phyloP scores from a whole-genome alignment of 352 stramenopile species.

The Phytopythium aichiense region DNA sequence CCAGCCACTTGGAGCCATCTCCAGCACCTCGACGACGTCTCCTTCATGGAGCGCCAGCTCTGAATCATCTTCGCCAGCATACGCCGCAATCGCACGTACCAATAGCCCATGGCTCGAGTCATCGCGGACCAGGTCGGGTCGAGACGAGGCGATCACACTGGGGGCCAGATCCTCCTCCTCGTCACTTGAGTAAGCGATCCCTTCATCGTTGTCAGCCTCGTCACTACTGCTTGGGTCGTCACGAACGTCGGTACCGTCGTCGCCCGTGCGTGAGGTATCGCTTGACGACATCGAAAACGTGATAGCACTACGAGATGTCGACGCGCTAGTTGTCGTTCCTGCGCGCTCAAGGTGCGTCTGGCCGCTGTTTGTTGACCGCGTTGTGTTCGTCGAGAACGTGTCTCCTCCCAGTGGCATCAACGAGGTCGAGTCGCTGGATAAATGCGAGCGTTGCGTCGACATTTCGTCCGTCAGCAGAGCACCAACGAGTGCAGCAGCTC shows the following conservation, averaged over 20 bases:
- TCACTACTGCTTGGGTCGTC: neutral
- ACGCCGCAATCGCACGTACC: slow-evolving; percentile 33
- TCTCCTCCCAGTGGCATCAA: neutral
- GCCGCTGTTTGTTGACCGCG: neutral
- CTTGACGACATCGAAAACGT: neutral
- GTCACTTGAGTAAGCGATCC: slow-evolving; percentile 14
- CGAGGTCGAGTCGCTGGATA: neutral
- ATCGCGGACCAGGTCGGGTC: neutral
- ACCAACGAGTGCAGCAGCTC: slow-evolving; percentile 1
- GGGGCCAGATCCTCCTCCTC: slow-evolving; percentile 7
- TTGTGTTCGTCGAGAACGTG: neutral
- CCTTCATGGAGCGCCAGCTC: slow-evolving; percentile 27
- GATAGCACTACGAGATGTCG: neutral
- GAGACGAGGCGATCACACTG: neutral
- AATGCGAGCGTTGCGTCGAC: neutral
- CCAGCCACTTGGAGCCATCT: slow-evolving; percentile 42
- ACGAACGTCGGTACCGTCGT: neutral
- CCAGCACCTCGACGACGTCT: slow-evolving; percentile 23
- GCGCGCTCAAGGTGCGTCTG: neutral
- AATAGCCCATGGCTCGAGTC: slow-evolving; percentile 6
- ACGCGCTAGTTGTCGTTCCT: neutral
- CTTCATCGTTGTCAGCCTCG: slow-evolving; percentile 3
- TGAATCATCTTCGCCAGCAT: slow-evolving; percentile 19
- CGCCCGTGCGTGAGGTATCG: neutral
- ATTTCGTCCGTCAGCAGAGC: slow-evolving; percentile 2